These are phyloP conservation scores for Coemansia sp. DNA, from an alignment of 192 early-diverging fungal species.

Conservation along the genomic window DNA sequence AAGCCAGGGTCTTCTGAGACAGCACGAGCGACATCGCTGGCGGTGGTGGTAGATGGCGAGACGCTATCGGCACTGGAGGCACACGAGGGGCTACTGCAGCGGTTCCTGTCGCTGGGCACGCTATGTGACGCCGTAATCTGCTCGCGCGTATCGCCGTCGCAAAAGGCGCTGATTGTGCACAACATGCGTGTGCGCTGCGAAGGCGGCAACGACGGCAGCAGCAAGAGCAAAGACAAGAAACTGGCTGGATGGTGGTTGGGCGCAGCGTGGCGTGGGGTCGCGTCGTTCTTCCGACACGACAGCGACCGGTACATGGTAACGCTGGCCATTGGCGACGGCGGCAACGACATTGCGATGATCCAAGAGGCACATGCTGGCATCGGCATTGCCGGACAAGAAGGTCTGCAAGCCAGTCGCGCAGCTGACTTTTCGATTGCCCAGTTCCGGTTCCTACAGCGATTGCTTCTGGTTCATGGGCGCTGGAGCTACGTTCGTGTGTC, in stretches of 20 bases:
- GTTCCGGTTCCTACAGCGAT: constrained; percentile 76
- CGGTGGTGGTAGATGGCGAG: constrained; percentile 90
- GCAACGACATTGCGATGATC: constrained; percentile 96
- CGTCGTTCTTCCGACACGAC: constrained; percentile 27
- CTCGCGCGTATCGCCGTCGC: constrained; percentile 84
- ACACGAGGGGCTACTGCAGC: constrained; percentile 52
- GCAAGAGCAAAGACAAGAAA: neutral
- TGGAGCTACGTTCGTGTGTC: constrained; percentile 84
- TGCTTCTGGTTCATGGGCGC: constrained; percentile 84
- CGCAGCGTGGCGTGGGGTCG: neutral
- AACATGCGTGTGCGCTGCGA: constrained; percentile 58
- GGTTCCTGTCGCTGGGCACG: constrained; percentile 73
- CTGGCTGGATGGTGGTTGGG: neutral
- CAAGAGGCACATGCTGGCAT: constrained; percentile 90
- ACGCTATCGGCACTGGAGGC: constrained; percentile 64
- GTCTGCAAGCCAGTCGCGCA: constrained; percentile 79
- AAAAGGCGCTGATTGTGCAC: constrained; percentile 86
- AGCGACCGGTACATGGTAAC: constrained; percentile 56
- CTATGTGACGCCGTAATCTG: constrained; percentile 81
- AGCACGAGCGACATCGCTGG: constrained; percentile 36
- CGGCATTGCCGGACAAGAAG: constrained; percentile 87
- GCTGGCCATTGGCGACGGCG: constrained; percentile 88
- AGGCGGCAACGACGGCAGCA: constrained; percentile 5
- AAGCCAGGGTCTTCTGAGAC: constrained; percentile 5
- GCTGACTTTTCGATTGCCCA: constrained; percentile 90